Conservation (phyloP, 23 red algal genomes). For the Gracilaria domingensis region DNA sequence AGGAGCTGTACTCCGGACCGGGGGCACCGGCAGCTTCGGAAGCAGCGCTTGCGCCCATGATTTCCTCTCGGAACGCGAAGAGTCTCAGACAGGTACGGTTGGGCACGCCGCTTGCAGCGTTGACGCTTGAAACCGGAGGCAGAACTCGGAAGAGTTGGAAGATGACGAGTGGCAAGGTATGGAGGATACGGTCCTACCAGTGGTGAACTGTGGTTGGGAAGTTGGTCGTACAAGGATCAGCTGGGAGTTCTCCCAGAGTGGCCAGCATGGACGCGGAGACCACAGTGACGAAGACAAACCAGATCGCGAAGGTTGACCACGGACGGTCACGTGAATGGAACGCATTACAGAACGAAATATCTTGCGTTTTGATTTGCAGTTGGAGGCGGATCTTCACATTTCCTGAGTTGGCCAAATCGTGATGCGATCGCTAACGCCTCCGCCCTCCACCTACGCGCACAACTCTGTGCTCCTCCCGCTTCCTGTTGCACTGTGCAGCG, state of each 20-base stretch:
- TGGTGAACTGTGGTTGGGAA: background rate
- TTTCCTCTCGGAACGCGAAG: background rate
- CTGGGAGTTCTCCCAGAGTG: background rate
- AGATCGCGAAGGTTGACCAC: background rate
- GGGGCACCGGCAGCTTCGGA: background rate
- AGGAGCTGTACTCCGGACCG: slow-evolving; percentile 1
- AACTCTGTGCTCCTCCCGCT: no score
- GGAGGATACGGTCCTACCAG: background rate
- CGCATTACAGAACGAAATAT: slow-evolving; percentile 7
- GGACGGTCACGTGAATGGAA: background rate
- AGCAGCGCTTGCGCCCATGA: slow-evolving; percentile 36
- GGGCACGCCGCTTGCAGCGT: background rate
- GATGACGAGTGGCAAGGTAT: background rate
- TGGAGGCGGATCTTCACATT: slow-evolving; percentile 1
- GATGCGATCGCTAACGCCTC: no score
- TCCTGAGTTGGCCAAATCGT: background rate
- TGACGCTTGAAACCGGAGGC: background rate
- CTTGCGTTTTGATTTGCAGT: background rate
- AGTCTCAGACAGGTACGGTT: background rate
- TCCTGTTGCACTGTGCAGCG: no score
- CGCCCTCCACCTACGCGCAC: no score
- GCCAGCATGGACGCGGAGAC: background rate
- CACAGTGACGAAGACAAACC: background rate
- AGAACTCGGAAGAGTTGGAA: background rate
- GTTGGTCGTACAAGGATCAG: background rate